Evolutionary conservation across 371 early-diverging fungal genomes (phyloP).

Genomic region (Choanephora cucurbitarum): DNA sequence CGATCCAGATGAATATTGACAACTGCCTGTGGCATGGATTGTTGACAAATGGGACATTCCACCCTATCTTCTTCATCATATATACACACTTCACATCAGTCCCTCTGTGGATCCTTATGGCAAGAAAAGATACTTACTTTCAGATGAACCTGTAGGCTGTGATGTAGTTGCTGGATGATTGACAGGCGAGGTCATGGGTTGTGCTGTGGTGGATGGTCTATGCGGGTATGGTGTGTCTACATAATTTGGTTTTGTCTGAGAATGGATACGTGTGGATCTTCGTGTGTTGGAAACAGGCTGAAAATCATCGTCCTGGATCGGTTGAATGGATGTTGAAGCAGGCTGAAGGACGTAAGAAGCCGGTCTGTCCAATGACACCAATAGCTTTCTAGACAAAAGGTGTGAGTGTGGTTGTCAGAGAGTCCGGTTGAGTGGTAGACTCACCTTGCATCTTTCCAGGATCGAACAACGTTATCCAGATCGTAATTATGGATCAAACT

Average conservation of each 20-base stretch:
- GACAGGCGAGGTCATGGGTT: no score
- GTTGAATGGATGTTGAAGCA: neutral
- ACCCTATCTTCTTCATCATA: conserved; percentile 4
- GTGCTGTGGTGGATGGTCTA: neutral
- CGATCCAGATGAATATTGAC: conserved; percentile 24
- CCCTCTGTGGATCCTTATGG: no score
- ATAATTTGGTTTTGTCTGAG: conserved; percentile 2
- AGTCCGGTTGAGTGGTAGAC: conserved; percentile 31
- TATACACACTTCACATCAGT: no score
- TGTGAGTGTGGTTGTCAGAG: no score
- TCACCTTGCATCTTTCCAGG: conserved; percentile 23
- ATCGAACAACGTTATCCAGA: conserved; percentile 42
- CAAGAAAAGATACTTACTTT: no score
- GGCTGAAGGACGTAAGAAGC: no score
- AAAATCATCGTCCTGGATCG: neutral
- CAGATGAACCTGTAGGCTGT: no score
- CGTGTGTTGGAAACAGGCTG: neutral
- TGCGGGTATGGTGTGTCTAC: neutral
- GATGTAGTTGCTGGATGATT: no score
- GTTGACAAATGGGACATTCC: conserved; percentile 23
- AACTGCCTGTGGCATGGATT: conserved; percentile 14
- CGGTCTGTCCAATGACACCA: neutral
- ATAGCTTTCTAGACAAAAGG: neutral
- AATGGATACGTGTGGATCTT: conserved; percentile 8
- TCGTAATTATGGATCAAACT: conserved; percentile 45